A percentile compares a stretch with the other conserved stretches of the same genome.
Evolutionary conservation across 2,329 filamentous ascomycete species (phyloP).

Genomic region (Phaeosphaeria sp.): DNA sequence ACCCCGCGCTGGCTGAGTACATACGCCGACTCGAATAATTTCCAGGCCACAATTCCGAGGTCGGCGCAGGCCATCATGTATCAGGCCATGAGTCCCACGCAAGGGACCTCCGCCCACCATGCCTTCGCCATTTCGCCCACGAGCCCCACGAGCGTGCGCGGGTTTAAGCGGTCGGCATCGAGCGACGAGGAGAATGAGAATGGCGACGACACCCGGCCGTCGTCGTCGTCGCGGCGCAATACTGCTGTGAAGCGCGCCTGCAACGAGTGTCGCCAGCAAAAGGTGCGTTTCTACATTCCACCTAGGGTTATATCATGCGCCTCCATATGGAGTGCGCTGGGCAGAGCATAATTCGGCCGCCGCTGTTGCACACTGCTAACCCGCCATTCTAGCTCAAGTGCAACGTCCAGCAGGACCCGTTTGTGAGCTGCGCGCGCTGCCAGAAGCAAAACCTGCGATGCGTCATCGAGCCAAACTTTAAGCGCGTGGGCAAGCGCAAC

Average conservation of each 20-base stretch:
- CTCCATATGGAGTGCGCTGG: not conserved
- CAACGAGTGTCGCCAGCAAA: conserved; percentile 86
- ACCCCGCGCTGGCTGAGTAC: not conserved
- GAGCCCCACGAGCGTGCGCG: conserved; percentile 40
- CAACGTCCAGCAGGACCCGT: conserved; percentile 83
- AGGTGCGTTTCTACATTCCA: conserved; percentile 62
- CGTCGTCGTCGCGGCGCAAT: conserved; percentile 38
- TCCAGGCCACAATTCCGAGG: not conserved
- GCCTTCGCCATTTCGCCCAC: conserved; percentile 24
- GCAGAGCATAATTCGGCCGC: not conserved
- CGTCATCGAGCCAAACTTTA: conserved; percentile 88
- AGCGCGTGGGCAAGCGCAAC: conserved; percentile 80
- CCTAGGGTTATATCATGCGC: not conserved
- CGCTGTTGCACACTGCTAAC: conserved; percentile 21
- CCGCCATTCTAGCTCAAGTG: conserved; percentile 69
- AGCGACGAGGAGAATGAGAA: conserved; percentile 46
- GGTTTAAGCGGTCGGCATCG: conserved; percentile 47
- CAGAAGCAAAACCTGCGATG: conserved; percentile 80
- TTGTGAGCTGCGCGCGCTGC: conserved; percentile 78
- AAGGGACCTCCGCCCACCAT: conserved; percentile 28
- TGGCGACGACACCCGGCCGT: conserved; percentile 36
- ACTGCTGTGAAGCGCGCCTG: conserved; percentile 72
- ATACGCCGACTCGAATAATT: not conserved
- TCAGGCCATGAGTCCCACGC: conserved; percentile 35
- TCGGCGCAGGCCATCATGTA: not conserved